Base-by-base conservation (phyloP, 225 moss, liverwort and hornwort genomes). In the Pseudisothecium myosuroides region DNA sequence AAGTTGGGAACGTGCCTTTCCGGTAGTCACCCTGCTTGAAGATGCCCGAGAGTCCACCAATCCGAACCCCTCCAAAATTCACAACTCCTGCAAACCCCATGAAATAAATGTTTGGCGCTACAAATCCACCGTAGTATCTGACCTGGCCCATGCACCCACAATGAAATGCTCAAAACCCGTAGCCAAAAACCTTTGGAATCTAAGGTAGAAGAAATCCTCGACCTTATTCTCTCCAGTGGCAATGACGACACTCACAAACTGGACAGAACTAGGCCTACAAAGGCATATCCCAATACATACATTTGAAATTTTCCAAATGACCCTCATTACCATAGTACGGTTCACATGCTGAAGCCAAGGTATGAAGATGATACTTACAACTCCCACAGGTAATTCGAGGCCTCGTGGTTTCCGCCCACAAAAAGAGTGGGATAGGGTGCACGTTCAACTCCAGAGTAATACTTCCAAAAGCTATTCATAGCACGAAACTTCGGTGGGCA, bases 401-500 rank as follows among this genome's bases (percentile, higher is more conserved):
- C 98, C 90, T 99, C 97, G 81, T 99, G 98, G 73, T 99, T 99
- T 90, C 98, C 98, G 80, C 98, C 98, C 63, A 99, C 94, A 68
- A 99, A 99, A 58, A 99, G 89, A 69, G 98, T 99, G 90, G 98
- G 98, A 86, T 94, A 96, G 3, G 98, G 96, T 89, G 97, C 98
- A 28, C 81, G 90, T 92, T 97, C 95, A 59, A 79, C 90, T 86
- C 97, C 97, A 11, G 96, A 92, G 64, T 99, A 99, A 91, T 99
- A 99, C 91, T 97, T 99, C 98, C 97, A 99, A 90, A 97, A 99
- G 92, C 95, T 99, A 90, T 95, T 95, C 89, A 99, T 96, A 52
- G 88, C 90, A 37, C 98, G 96, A 73, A 88, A 99, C 88, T 95
- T 99, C 28, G 89, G 85, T 26, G 97, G 98, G 74, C 96, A 97